Base-by-base conservation (phyloP, 2,329 filamentous ascomycete species). In the Aureobasidium sp. region DNA sequence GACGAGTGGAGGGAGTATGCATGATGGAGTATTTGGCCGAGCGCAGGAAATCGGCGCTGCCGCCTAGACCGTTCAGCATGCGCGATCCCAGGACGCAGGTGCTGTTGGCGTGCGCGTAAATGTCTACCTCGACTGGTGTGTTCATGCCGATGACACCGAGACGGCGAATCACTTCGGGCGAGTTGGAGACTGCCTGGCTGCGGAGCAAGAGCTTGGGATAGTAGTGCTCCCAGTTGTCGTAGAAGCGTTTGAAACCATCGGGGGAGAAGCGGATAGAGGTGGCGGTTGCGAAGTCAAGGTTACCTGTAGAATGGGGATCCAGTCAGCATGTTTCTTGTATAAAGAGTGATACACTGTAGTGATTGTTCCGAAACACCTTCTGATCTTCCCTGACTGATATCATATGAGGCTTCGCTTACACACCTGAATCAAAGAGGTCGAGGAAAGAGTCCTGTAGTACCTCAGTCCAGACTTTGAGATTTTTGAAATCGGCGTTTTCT, bases 61-160 rank as follows among this genome's bases (percentile, higher is more conserved):
- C 90, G 55, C 90, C 90, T 7, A 94, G 84, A 12, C 90, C 90
- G 78, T 93, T 93, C 64, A 94, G 82, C 89, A 93, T 94, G 62
- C 91, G 87, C 65, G 83, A 87, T 66, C 91, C 91, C 86, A 94
- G 91, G 25, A 96, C 91, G 71, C 89, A 92, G 61, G 91, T 96
- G 65, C 83, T 87, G 84, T 96, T 96, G 69, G 91, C 91, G 77
- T 96, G 91, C 2, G 91, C 91, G 77, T 96, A 96, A 70, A 96
- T 95, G 77, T 96, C 91, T 17, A 96, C 91, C 77, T 96, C 91
- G 51, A 96, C 90, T 25, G 91, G 91, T 0, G 91, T 96, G 82
- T 96, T 96, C 91, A 96, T 96, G 73, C 90, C 91, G 69, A 96
- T 96, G 67, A 91, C 87, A 64, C 91, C 91, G 1, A 96, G 81